Conservation (phyloP, 257 asterid species). For the Henckelia pumila region DNA sequence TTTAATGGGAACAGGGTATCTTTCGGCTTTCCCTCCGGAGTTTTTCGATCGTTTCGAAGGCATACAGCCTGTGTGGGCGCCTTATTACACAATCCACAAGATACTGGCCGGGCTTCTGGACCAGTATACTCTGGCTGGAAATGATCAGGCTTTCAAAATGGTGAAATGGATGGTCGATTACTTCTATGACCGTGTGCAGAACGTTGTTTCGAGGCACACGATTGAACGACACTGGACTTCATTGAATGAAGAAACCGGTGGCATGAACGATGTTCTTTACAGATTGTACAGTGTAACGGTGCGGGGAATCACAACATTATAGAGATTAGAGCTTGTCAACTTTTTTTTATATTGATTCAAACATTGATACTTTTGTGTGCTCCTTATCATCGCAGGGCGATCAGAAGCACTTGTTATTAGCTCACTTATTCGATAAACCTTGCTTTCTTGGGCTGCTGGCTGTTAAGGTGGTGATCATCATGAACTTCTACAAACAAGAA, state of each 20-base stretch:
- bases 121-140: conserved; percentile 64
- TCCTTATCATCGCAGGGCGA: conserved; percentile 55
- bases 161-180: conserved; percentile 69
- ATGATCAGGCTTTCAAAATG: conserved; percentile 57
- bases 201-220: conserved; percentile 56
- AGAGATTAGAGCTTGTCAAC: background rate
- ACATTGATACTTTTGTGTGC: background rate
- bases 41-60: conserved; percentile 73
- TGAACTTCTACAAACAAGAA: background rate
- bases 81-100: conserved; percentile 92
- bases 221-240: conserved; percentile 69
- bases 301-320: conserved; percentile 24
- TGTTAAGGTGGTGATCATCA: conserved; percentile 67
- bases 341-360: background rate
- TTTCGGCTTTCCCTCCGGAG: conserved; percentile 80
- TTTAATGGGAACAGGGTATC: conserved; percentile 73
- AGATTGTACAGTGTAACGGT: conserved; percentile 68
- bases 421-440: conserved; percentile 91
- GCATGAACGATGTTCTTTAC: conserved; percentile 95
- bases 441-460: conserved; percentile 89
- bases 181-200: conserved; percentile 75
- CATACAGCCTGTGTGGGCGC: conserved; percentile 82
- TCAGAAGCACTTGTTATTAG: conserved; percentile 69
- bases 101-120: conserved; percentile 89
- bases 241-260: conserved; percentile 89